Conservation (phyloP, 2,329 filamentous ascomycete species). For the Seiridium cupressi region DNA sequence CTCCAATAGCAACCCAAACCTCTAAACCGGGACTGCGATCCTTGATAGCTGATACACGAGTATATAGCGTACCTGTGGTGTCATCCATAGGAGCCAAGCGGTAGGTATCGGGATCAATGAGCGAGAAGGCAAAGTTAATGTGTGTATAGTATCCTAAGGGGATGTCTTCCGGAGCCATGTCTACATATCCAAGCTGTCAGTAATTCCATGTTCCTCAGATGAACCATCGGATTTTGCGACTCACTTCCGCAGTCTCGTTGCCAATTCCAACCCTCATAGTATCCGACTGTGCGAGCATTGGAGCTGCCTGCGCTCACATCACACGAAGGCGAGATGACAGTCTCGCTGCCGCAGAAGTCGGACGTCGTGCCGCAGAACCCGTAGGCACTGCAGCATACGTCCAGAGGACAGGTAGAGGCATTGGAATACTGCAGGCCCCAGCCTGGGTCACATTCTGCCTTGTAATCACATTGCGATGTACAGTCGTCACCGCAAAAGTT, state of each 20-base stretch:
- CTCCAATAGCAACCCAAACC: not conserved
- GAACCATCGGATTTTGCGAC: no score
- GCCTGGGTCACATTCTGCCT: not conserved
- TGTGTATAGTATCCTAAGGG: constrained; percentile 26
- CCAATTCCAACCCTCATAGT: not conserved
- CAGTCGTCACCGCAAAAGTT: constrained; percentile 18
- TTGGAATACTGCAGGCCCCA: no score
- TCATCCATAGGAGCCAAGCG: not conserved
- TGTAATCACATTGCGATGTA: not conserved
- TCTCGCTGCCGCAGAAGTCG: constrained; percentile 14
- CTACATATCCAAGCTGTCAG: constrained; percentile 8
- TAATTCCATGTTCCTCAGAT: no score
- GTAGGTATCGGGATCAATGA: constrained; percentile 23
- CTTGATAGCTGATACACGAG: not conserved
- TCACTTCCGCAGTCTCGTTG: not conserved
- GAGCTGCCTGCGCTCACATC: not conserved
- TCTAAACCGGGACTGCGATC: constrained; percentile 11
- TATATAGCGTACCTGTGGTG: not conserved
- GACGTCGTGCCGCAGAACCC: constrained; percentile 23
- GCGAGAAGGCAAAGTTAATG: constrained; percentile 31
- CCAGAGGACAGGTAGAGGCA: not conserved
- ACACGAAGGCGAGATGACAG: no score
- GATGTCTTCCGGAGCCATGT: constrained; percentile 22
- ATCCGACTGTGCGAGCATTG: not conserved
- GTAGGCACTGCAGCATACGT: constrained; percentile 23